A percentile compares a stretch with the other conserved stretches of the same genome.
phyloP scores from a whole-genome alignment of 495 filamentous ascomycete species.

The Glarea lozoyensis region DNA sequence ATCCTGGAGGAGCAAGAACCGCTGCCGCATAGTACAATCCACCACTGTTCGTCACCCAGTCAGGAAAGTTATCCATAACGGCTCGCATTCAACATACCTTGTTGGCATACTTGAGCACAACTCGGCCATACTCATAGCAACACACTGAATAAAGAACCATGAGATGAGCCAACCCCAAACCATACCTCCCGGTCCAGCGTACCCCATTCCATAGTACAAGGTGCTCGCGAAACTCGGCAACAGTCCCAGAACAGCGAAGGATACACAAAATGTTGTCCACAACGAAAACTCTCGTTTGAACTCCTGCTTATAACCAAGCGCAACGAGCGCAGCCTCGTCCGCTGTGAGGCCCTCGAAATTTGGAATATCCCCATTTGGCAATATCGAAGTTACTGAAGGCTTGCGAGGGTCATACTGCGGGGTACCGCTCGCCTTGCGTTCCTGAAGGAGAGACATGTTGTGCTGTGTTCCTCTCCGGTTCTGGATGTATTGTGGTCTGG shows the following conservation, averaged over 20 bases:
- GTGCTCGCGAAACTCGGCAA: conserved; percentile 70
- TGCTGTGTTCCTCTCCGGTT: too few relatives aligned
- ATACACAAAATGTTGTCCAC: conserved; percentile 76
- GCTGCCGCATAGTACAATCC: conserved; percentile 74
- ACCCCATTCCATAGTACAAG: conserved; percentile 72
- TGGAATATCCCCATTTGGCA: conserved; percentile 56
- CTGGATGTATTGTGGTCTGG: too few relatives aligned
- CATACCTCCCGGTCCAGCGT: conserved; percentile 75
- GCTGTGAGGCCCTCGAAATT: conserved; percentile 30
- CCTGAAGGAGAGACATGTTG: conserved; percentile 6
- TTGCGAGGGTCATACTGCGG: conserved; percentile 8
- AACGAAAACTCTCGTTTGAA: conserved; percentile 77
- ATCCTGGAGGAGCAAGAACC: conserved; percentile 68
- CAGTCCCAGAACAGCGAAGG: conserved; percentile 66
- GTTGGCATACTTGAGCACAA: conserved; percentile 62
- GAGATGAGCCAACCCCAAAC: conserved; percentile 76
- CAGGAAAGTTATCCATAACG: conserved; percentile 13
- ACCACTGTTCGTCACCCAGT: conserved; percentile 36
- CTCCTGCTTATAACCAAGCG: conserved; percentile 70
- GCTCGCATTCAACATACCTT: conserved; percentile 28
- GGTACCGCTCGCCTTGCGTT: conserved; percentile 4
- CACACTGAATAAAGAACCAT: conserved; percentile 65
- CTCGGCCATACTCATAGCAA: conserved; percentile 61
- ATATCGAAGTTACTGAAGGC: conserved; percentile 56
- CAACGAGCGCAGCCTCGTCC: conserved; percentile 62